Evolutionary conservation across 208 protist genomes (phyloP), one percentile per base, ranked within the genome.

Genomic region (Acanthamoeba rhysodes): DNA sequence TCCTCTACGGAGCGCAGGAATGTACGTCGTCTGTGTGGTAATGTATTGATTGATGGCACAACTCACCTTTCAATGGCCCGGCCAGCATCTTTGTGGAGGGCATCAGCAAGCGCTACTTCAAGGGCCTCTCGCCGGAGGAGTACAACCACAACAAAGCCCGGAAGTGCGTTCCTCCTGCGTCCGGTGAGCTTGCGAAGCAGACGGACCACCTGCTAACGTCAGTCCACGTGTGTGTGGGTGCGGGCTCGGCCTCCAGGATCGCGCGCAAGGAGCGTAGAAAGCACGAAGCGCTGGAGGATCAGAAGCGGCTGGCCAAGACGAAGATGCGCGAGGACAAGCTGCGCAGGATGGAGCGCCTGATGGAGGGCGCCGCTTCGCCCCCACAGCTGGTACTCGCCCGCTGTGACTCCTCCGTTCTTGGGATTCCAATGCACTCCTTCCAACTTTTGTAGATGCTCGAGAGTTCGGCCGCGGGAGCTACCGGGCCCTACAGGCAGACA

Each of bases 101-200:
- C 53, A 72, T 91, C 57, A 91, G 85, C 85, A 91, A 91, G 14
- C 85, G 85, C 32, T 91, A 91, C 85, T 91, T 91, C 85, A 91
- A 91, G 62, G 85, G 85, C 18, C 53, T 91, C 57, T 53, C 85
- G 55, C 85, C 85, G 6, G 57, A 91, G 62, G 85, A 91, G 62
- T 91, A 91, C 85, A 91, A 91, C 59, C 85, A 91, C 85, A 91
- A 91, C 59, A 91, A 70, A n/a, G 85, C 85, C 14, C 6, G 85
- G 22, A 85, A 85, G 78, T 85, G 34, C 78, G 78, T 32, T 59
- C n/a, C 10, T 45, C 20, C 32, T 78, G 4, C 29, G 9, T 37
- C 32, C 27, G 18, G 22, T 80, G n/a, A n/a, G 27, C n/a, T 29
- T 70, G 62, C 7, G 62, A 70, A 22, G 10, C 7, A 29, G 2